Percentiles rank a stretch among this genome's conserved stretches.
phyloP scores from a whole-genome alignment of 192 early-diverging fungal genomes.

The Coemansia erecta region DNA sequence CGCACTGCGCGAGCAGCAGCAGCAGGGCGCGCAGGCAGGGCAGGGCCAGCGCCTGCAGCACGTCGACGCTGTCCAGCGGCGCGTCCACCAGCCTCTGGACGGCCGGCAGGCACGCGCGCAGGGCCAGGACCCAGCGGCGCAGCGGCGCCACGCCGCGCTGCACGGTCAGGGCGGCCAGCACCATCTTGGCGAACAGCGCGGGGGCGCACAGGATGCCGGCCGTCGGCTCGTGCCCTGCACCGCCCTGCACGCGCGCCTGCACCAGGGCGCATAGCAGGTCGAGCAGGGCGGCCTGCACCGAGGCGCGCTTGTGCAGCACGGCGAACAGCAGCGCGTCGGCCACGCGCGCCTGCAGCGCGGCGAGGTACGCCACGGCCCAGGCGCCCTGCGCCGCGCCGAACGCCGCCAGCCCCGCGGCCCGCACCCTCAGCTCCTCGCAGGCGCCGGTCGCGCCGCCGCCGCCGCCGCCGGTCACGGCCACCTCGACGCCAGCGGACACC shows the following conservation, averaged over 20 bases:
- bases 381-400: constrained; percentile 9
- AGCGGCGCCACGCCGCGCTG: constrained; percentile 31
- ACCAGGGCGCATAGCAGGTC: constrained; percentile 28
- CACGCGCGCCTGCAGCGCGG: constrained; percentile 15
- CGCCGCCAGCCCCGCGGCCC: constrained; percentile 20
- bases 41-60: constrained; percentile 29
- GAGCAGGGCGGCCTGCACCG: constrained; percentile 35
- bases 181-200: constrained; percentile 23
- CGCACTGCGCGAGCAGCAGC: constrained; percentile 32
- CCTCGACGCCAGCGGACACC: constrained; percentile 12
- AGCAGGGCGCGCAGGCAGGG: constrained; percentile 41
- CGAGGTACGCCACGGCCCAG: constrained; percentile 23
- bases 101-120: constrained; percentile 17
- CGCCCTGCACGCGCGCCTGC: constrained; percentile 1
- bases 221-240: background rate
- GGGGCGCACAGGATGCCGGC: background rate
- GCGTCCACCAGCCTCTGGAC: constrained; percentile 8
- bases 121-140: constrained; percentile 28
- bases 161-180: constrained; percentile 38
- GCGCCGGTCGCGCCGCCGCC: too few species aligned
- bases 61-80: constrained; percentile 2
- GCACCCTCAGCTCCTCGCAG: constrained; percentile 16
- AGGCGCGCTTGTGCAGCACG: constrained; percentile 21
- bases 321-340: constrained; percentile 34
- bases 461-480: constrained; percentile 32